A percentile compares a stretch with the other conserved stretches of the same genome.
Conservation (phyloP, 169 alveolate genomes). For the Cryptosporidium andersoni region DNA sequence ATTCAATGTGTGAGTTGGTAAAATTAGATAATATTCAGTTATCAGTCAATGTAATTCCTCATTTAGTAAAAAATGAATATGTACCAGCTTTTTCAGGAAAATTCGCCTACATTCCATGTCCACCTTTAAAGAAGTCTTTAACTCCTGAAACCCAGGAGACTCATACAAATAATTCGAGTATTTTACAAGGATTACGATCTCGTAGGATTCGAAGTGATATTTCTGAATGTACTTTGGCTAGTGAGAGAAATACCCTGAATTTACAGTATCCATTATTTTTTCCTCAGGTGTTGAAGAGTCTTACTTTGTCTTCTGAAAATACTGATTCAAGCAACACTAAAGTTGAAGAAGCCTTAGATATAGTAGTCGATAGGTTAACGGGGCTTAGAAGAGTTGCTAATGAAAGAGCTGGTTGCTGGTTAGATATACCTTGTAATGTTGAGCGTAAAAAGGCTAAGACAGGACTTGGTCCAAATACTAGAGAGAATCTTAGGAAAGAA, state of each 20-base stretch:
- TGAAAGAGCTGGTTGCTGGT: slow-evolving; percentile 37
- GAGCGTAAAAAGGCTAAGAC: slow-evolving; percentile 57
- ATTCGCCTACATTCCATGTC: slow-evolving; percentile 44
- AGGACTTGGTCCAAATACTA: slow-evolving; percentile 61
- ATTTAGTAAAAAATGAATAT: slow-evolving; percentile 28
- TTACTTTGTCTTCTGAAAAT: neutral
- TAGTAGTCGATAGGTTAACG: neutral
- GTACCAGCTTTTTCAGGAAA: slow-evolving; percentile 67
- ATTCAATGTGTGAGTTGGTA: slow-evolving; percentile 17
- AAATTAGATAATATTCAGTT: slow-evolving; percentile 58
- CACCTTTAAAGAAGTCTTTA: slow-evolving; percentile 13
- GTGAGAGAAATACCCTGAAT: neutral
- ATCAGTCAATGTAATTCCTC: slow-evolving; percentile 19
- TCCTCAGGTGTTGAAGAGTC: slow-evolving; percentile 8
- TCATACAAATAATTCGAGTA: slow-evolving; percentile 3
- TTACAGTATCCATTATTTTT: neutral
- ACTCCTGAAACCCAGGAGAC: slow-evolving; percentile 6
- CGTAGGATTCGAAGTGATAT: slow-evolving; percentile 1
- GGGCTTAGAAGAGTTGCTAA: slow-evolving; percentile 67
- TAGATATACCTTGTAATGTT: slow-evolving; percentile 64
- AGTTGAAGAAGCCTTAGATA: neutral
- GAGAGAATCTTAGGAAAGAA: slow-evolving; percentile 60
- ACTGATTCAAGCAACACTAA: neutral
- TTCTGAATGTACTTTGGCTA: neutral
- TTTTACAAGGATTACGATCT: slow-evolving; percentile 43